These are phyloP conservation scores for Fusarium sp. DNA, from an alignment of 2,329 filamentous ascomycete species.

Conservation along the genomic window DNA sequence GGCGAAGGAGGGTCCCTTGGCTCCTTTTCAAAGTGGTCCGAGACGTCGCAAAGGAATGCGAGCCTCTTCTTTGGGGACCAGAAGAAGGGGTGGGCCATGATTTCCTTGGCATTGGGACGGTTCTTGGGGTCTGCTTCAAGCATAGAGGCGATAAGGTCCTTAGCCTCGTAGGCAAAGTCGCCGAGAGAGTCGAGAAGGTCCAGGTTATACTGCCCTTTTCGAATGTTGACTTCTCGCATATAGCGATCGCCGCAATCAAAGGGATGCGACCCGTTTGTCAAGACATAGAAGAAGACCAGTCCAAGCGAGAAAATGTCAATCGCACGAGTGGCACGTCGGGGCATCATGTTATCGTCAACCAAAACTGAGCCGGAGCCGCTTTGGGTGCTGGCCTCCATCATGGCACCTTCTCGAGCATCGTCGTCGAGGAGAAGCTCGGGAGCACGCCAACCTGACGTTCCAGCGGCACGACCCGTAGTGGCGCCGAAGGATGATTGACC, in stretches of 20 bases:
- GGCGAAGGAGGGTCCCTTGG: slow-evolving; percentile 81
- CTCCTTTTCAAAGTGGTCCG: slow-evolving; percentile 96
- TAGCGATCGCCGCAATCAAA: slow-evolving; percentile 95
- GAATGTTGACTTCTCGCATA: slow-evolving; percentile 97
- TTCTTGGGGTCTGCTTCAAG: slow-evolving; percentile 63
- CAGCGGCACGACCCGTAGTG: slow-evolving; percentile 91
- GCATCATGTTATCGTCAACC: slow-evolving; percentile 66
- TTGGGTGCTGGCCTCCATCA: slow-evolving; percentile 65
- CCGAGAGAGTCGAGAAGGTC: slow-evolving; percentile 78
- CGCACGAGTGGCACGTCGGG: slow-evolving; percentile 87
- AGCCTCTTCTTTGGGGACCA: slow-evolving; percentile 91
- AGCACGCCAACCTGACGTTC: slow-evolving; percentile 95
- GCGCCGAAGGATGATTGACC: slow-evolving; percentile 95
- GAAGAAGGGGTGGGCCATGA: slow-evolving; percentile 96
- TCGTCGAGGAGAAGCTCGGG: slow-evolving; percentile 90
- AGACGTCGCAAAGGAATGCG: slow-evolving; percentile 93
- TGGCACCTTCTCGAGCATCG: slow-evolving; percentile 64
- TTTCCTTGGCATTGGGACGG: slow-evolving; percentile 78
- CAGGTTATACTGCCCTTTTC: slow-evolving; percentile 84
- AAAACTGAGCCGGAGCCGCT: slow-evolving; percentile 70
- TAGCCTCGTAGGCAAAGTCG: slow-evolving; percentile 86
- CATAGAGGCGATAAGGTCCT: slow-evolving; percentile 89
- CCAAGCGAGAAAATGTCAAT: slow-evolving; percentile 98
- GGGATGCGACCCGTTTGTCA: slow-evolving; percentile 90
- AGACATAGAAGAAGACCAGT: slow-evolving; percentile 98